A percentile compares a stretch with the other conserved stretches of the same genome.
These are phyloP conservation scores for Mucor saturninus DNA, from an alignment of 371 early-diverging fungal species.

Conservation along the genomic window DNA sequence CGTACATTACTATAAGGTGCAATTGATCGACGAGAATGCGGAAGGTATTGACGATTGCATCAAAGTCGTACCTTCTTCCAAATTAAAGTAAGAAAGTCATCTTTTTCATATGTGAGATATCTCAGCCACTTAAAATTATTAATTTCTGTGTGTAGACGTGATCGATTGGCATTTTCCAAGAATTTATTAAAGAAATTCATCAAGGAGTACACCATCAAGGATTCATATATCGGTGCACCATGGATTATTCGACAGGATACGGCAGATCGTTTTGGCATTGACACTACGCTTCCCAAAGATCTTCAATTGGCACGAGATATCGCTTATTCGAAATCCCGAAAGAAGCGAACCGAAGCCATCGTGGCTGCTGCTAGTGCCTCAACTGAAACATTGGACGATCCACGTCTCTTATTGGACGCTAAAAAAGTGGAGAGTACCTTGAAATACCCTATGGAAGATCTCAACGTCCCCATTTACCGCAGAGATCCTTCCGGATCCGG, in stretches of 20 bases:
- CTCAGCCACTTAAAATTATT: neutral
- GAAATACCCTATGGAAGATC: conserved; percentile 68
- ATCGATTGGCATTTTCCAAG: conserved; percentile 73
- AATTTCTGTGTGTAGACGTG: conserved; percentile 47
- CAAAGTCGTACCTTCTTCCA: conserved; percentile 31
- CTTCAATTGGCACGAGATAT: conserved; percentile 50
- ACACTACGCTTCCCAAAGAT: conserved; percentile 52
- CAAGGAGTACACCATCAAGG: conserved; percentile 68
- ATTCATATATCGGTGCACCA: conserved; percentile 74
- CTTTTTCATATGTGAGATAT: neutral
- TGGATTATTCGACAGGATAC: conserved; percentile 63
- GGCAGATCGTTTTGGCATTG: conserved; percentile 54
- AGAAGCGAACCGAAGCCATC: conserved; percentile 31
- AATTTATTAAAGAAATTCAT: conserved; percentile 72
- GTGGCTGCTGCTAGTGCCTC: neutral
- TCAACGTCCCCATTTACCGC: conserved; percentile 52
- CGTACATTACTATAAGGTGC: conserved; percentile 30
- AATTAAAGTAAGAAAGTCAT: conserved; percentile 36
- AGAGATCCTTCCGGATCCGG: conserved; percentile 37
- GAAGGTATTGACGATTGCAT: conserved; percentile 43
- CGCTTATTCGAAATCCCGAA: conserved; percentile 53
- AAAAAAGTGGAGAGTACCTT: conserved; percentile 43
- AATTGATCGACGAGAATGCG: conserved; percentile 42
- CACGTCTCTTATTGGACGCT: conserved; percentile 20
- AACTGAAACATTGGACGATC: conserved; percentile 23